Evolutionary conservation across 805 yeast species (phyloP), one percentile per base, ranked within the genome.

Genomic region (Saccharomycopsis amapae): DNA sequence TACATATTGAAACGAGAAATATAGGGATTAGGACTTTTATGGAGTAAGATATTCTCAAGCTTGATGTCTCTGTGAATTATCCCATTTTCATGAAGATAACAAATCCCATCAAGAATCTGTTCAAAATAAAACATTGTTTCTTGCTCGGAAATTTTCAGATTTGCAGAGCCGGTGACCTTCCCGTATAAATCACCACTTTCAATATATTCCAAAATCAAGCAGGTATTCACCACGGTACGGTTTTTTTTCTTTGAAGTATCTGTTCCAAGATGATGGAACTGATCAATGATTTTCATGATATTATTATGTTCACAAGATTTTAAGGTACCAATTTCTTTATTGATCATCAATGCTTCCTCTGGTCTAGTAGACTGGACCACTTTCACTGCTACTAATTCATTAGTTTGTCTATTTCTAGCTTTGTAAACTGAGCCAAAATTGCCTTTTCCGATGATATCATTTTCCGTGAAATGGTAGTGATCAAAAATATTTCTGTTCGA

Each of bases 11-110:
- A n/a, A n/a, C 32, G 10, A 7, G 40, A 19, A 6, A 23, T 7
- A 18, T 37, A 19, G 18, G 15, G 22, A 4, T 15, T 32, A 18
- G 23, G 25, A 13, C 24, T 38, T 20, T 26, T 38, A 13, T 32
- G 45, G 5, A 68, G 56, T 25, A 73, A 58, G 17, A 73, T 60
- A 49, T 73, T 73, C 40, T 72, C 77, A 19, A 72, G 50, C 47
- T 73, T 73, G 36, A 73, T 55, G 58, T 73, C 78, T 18, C 77
- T 55, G 53, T 72, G 77, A 4, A 69, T 66, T n/a, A 72, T 60
- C 3, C 65, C 63, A 4, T 59, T 53, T 1, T 53, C 49, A 49
- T 71, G 75, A 44, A 72, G 52, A 54, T 68, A 70, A 5, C 53
- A 43, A 18, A 71, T 5, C 5, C 49, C 52, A 17, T 13, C 31